phyloP scores from a whole-genome alignment of 202 grass and related monocot species.

The Dendrocalamus latiflorus region DNA sequence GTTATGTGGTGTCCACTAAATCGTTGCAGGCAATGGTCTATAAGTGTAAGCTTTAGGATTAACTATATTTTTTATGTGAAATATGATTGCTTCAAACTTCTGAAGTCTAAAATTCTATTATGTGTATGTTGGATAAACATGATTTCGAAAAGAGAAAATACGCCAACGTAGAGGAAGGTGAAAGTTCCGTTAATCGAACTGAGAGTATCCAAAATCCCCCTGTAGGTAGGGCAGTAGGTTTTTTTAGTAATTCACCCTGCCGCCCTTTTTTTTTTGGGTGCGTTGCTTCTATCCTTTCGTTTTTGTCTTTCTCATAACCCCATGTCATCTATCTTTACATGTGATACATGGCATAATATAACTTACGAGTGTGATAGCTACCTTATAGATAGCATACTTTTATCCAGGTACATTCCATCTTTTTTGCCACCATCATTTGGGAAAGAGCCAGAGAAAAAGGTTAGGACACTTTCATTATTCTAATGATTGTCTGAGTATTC shows the following conservation, averaged over 20 bases:
- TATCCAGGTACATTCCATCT: slow-evolving; percentile 93
- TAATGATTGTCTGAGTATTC: slow-evolving; percentile 3
- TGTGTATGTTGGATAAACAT: background rate
- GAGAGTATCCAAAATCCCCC: slow-evolving; percentile 1
- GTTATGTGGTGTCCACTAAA: slow-evolving; percentile 6
- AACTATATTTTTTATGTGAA: slow-evolving; percentile 8
- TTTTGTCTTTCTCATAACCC: background rate
- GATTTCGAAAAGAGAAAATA: slow-evolving; percentile 14
- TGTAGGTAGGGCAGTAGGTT: background rate
- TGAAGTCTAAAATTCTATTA: background rate
- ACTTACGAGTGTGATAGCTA: slow-evolving; percentile 19
- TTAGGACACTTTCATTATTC: slow-evolving; percentile 31
- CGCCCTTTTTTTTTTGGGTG: background rate
- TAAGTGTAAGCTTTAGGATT: slow-evolving; percentile 16
- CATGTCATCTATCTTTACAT: slow-evolving; percentile 4
- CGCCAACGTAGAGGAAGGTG: background rate
- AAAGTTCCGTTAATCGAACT: background rate
- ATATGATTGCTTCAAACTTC: background rate
- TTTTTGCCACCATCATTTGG: slow-evolving; percentile 89
- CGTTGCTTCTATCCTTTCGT: background rate
- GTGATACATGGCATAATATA: background rate
- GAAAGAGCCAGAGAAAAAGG: slow-evolving; percentile 89
- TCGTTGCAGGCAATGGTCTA: background rate
- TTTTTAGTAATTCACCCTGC: background rate
- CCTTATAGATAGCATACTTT: slow-evolving; percentile 39